A percentile compares a stretch with the other conserved stretches of the same genome.
Conservation (phyloP, 2,329 filamentous ascomycete genomes). For the Talaromyces sp. region DNA sequence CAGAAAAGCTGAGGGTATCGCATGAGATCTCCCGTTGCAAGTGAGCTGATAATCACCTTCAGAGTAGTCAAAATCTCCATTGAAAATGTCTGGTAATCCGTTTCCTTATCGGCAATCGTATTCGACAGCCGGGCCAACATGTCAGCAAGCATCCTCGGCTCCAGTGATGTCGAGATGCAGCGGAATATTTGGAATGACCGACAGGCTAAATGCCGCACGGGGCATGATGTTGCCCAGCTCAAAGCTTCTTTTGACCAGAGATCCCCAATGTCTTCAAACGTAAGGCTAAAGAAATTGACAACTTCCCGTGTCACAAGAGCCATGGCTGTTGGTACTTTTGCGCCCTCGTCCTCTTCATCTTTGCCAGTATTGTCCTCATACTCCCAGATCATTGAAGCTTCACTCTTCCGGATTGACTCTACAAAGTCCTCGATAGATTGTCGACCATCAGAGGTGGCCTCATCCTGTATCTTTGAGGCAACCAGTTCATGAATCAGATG, state of each 20-base stretch:
- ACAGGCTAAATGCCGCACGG: constrained; percentile 89
- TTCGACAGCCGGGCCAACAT: constrained; percentile 95
- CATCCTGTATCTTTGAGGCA: constrained; percentile 71
- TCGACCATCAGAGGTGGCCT: constrained; percentile 63
- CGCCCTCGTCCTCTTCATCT: constrained; percentile 64
- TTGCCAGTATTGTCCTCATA: constrained; percentile 90
- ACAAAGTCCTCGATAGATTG: constrained; percentile 80
- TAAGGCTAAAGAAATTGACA: constrained; percentile 76
- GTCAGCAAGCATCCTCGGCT: constrained; percentile 91
- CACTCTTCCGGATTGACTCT: constrained; percentile 78
- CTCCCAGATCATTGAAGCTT: constrained; percentile 80
- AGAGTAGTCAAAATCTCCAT: constrained; percentile 96
- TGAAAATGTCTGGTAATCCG: constrained; percentile 92
- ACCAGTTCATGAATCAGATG: constrained; percentile 96
- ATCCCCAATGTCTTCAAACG: constrained; percentile 81
- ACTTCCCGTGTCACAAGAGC: constrained; percentile 75
- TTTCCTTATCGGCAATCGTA: constrained; percentile 91
- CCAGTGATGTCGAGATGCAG: constrained; percentile 83
- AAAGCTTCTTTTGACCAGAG: constrained; percentile 86
- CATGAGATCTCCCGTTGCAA: constrained; percentile 72
- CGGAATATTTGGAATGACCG: constrained; percentile 96
- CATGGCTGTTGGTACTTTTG: constrained; percentile 84
- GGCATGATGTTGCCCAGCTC: constrained; percentile 94
- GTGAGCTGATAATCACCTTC: constrained; percentile 81
- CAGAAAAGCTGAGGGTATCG: constrained; percentile 96